Base-by-base conservation (phyloP, 2,329 filamentous ascomycete genomes). In the Leptodontidium sp. region DNA sequence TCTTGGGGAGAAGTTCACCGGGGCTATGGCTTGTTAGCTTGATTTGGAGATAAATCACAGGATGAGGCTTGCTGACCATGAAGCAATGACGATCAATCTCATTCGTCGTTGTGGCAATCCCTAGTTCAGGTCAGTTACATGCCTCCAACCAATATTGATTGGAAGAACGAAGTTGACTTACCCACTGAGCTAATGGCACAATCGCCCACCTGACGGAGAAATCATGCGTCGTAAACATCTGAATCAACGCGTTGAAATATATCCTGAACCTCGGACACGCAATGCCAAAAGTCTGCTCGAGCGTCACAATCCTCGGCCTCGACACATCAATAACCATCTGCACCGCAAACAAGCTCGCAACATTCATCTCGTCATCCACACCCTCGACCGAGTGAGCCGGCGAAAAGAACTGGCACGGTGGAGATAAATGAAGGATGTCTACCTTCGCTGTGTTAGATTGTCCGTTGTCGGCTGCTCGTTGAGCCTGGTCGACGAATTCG, bases 281-380 rank as follows among this genome's bases (percentile, higher is more conserved):
- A 0, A 97, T 84, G 0, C 92, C 93, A 64, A 88, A 89, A 0
- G 93, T 94, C 75, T 97, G 91, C 74, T 97, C 93, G 0, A 97
- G 81, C 0, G 93, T 97, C 1, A 93, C 86, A 0, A 96, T 76
- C 0, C 93, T 84, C 0, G 93, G 93, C 0, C 84, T 85, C 0
- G 85, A 78, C 45, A 85, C 85, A 5, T 84, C 79, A 0, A 95
- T 80, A 0, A 94, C 78, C 3, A 85, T 78, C 0, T 82, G 80
- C 63, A 87, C 87, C 0, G 84, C 81, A 70, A 85, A 87, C 0
- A 90, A 75, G 0, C 84, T 84, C 1, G 88, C 88, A 0, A 87
- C 88, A 72, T 97, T 96, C 0, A 80, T 83, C 0, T 92, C 90
- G 57, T 94, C 90, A 26, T 89, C 84, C 7, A 81, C 81, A 0